Conservation (phyloP, 2,329 filamentous ascomycete species). For the Davidsoniella virescens region DNA sequence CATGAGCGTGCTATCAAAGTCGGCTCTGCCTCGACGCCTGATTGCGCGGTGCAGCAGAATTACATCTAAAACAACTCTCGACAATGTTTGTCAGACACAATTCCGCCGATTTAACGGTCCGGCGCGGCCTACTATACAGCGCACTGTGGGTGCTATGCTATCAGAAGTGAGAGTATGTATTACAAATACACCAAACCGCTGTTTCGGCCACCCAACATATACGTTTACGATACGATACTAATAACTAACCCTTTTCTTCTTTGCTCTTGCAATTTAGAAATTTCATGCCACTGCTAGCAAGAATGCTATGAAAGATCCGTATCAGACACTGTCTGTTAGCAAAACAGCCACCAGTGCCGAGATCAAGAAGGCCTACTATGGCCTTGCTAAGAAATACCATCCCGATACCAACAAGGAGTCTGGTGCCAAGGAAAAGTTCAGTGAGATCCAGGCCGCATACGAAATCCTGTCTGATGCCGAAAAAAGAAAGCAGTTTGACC, state of each 20-base stretch:
- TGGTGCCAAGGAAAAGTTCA: constrained; percentile 85
- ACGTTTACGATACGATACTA: not conserved
- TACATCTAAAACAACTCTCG: constrained; percentile 25
- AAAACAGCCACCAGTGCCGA: constrained; percentile 69
- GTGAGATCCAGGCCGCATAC: constrained; percentile 84
- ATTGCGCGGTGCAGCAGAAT: constrained; percentile 26
- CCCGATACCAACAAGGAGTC: constrained; percentile 96
- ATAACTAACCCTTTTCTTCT: not conserved
- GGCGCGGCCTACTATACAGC: constrained; percentile 4
- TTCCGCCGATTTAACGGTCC: constrained; percentile 18
- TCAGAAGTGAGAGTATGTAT: constrained; percentile 2
- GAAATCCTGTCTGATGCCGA: constrained; percentile 83
- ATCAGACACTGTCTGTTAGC: constrained; percentile 67
- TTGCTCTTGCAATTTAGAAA: constrained; percentile 19
- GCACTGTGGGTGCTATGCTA: not conserved
- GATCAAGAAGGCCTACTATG: constrained; percentile 98
- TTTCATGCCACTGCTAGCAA: constrained; percentile 44
- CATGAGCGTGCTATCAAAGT: constrained; percentile 35
- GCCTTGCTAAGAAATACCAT: constrained; percentile 91
- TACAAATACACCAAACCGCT: constrained; percentile 1
- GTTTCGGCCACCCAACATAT: not conserved
- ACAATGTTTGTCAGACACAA: constrained; percentile 23
- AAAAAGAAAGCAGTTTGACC: constrained; percentile 84
- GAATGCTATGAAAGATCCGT: constrained; percentile 57
- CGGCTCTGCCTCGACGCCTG: constrained; percentile 29